Evolutionary conservation across 257 asterid genomes (phyloP), one percentile per base, ranked within the genome.

Genomic region (Solanum lycopersicoides): DNA sequence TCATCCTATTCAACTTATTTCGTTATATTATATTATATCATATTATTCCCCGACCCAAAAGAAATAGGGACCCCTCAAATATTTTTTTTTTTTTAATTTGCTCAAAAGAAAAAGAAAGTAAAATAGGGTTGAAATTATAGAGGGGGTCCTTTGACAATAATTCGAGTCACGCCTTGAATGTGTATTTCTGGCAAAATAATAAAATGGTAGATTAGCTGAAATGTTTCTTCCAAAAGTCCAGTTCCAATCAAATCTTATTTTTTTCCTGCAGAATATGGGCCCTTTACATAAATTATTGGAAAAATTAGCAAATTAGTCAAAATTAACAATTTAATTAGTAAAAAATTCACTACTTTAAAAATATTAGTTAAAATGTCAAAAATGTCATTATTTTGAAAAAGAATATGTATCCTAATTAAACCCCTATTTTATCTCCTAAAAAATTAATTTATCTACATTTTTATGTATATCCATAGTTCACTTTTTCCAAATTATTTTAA

Each of bases 161-260:
- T 90, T 86, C 86, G 73, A 89, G 84, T 92, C 94, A 92, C 94
- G 94, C 86, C 82, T 18, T 88, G 88, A 86, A 74, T 92, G 94
- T 91, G 94, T 18, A 37, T 83, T 63, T 79, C 89, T 88, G 92
- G 88, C 88, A 85, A 88, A 89, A 89, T 86, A 60, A 18, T 0
- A 15, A 53, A 7, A 16, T 59, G 77, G 86, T 16, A 63, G 74
- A 35, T 28, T 87, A 20, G 53, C 65, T 86, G 82, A 91, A 91
- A 87, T 73, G 56, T 32, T 44, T 30, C 34, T 79, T 87, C 83
- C 88, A 35, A 88, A 84, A 89, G 93, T 89, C 88, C 83, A 12
- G 95, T 91, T 92, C 88, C 93, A 87, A 92, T 93, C 94, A 90
- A 82, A 91, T 89, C 88, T 77, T 87, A 75, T 93, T 74, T 45